These are phyloP conservation scores for Phytophthora ohioensis DNA, from an alignment of 352 stramenopile species.

Conservation along the genomic window DNA sequence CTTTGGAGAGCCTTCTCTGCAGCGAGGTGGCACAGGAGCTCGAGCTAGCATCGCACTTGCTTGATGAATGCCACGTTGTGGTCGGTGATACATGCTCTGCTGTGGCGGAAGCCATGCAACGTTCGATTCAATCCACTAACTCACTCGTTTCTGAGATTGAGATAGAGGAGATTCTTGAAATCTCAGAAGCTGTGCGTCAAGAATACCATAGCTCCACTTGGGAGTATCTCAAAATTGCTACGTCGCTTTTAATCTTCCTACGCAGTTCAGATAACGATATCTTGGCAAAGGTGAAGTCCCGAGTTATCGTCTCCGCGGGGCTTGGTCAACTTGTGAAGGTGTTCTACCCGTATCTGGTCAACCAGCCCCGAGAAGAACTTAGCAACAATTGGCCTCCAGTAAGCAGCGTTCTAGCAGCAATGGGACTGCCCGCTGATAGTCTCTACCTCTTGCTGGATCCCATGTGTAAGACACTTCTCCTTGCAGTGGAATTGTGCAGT, in stretches of 20 bases:
- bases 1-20: constrained; percentile 30
- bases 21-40: constrained; percentile 38
- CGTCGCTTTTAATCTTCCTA: constrained; percentile 31
- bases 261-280: not conserved
- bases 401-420: constrained; percentile 32
- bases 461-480: constrained; percentile 62
- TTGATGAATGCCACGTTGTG: constrained; percentile 31
- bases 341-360: constrained; percentile 80
- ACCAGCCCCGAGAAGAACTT: constrained; percentile 55
- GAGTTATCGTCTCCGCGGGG: constrained; percentile 25
- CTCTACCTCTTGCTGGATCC: constrained; percentile 52
- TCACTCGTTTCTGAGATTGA: constrained; percentile 59
- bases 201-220: constrained; percentile 41
- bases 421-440: constrained; percentile 30
- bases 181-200: constrained; percentile 35
- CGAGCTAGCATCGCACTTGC: constrained; percentile 27
- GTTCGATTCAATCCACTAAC: constrained; percentile 34
- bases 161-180: constrained; percentile 44
- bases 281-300: not conserved
- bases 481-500: constrained; percentile 38
- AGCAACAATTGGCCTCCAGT: constrained; percentile 48
- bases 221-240: constrained; percentile 41
- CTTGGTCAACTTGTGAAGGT: constrained; percentile 60
- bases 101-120: constrained; percentile 22
- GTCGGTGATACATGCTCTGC: constrained; percentile 30